Conservation (phyloP, 352 stramenopile species). For the Pythium phragmiticola region DNA sequence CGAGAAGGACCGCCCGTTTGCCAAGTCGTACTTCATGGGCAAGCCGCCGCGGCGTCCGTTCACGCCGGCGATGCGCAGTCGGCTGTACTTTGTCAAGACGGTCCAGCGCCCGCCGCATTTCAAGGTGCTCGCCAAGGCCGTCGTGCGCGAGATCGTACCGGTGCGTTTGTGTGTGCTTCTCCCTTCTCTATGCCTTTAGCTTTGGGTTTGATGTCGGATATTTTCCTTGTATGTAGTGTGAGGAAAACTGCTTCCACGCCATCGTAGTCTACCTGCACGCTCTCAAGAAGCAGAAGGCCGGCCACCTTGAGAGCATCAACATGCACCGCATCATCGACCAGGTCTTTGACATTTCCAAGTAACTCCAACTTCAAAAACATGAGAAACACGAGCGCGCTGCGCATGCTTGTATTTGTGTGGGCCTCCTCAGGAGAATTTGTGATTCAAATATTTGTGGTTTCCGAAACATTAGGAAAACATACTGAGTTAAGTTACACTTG, state of each 20-base stretch:
- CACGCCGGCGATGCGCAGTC: conserved; percentile 63
- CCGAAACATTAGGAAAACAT: conserved; percentile 1
- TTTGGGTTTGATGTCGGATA: neutral
- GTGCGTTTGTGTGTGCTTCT: conserved; percentile 32
- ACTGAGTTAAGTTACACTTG: conserved; percentile 3
- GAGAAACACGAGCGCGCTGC: neutral
- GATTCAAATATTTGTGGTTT: neutral
- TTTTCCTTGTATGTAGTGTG: conserved; percentile 41
- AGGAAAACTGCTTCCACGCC: conserved; percentile 84
- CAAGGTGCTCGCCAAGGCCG: conserved; percentile 74
- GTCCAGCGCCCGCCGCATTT: conserved; percentile 77
- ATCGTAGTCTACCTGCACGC: conserved; percentile 84
- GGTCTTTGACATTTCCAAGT: conserved; percentile 85
- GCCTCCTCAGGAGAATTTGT: no score
- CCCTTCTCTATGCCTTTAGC: neutral
- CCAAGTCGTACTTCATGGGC: conserved; percentile 77
- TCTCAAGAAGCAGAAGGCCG: conserved; percentile 85
- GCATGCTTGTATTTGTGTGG: no score
- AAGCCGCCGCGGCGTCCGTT: conserved; percentile 74
- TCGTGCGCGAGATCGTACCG: conserved; percentile 80
- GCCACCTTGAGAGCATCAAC: conserved; percentile 87
- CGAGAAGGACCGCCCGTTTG: conserved; percentile 78
- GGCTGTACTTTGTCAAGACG: conserved; percentile 77
- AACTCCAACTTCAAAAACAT: conserved; percentile 17
- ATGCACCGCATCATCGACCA: conserved; percentile 82